Conservation (phyloP, 2,329 filamentous ascomycete genomes). For the Ophiocordyceps polyrhachis-furcata region DNA sequence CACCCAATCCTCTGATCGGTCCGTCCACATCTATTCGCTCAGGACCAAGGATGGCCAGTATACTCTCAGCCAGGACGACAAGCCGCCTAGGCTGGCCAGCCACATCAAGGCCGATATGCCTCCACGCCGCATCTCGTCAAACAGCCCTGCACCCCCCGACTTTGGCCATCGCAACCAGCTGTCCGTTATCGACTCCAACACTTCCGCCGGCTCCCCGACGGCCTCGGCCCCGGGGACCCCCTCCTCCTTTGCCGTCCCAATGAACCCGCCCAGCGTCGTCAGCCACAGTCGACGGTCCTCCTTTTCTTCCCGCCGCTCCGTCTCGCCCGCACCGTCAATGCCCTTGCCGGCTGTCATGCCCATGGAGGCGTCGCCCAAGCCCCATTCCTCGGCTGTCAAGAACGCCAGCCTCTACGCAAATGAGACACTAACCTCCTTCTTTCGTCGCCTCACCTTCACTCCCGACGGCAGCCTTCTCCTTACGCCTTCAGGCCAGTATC, state of each 20-base stretch:
- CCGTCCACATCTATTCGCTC: constrained; percentile 90
- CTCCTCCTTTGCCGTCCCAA: constrained; percentile 71
- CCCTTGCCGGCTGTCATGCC: constrained; percentile 92
- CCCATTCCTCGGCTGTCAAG: constrained; percentile 45
- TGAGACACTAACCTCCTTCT: constrained; percentile 93
- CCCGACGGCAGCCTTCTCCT: constrained; percentile 87
- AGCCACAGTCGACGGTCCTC: constrained; percentile 91
- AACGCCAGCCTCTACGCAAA: constrained; percentile 90
- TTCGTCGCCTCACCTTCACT: constrained; percentile 80
- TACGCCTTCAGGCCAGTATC: constrained; percentile 90
- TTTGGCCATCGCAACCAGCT: constrained; percentile 49
- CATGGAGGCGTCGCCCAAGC: constrained; percentile 72
- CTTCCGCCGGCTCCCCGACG: constrained; percentile 57
- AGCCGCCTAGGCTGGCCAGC: constrained; percentile 64
- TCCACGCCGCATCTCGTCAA: constrained; percentile 71
- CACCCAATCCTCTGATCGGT: constrained; percentile 93
- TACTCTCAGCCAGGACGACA: constrained; percentile 48
- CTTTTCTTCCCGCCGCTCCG: constrained; percentile 73
- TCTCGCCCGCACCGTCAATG: constrained; percentile 82
- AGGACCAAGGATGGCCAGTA: constrained; percentile 96
- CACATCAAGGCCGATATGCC: constrained; percentile 76
- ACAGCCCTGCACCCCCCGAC: constrained; percentile 81
- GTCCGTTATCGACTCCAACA: constrained; percentile 30
- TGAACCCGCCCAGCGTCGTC: constrained; percentile 83
- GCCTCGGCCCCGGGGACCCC: constrained; percentile 90